phyloP scores from a whole-genome alignment of 1,139 yeast species.

The Nakaseomyces bracarensis region DNA sequence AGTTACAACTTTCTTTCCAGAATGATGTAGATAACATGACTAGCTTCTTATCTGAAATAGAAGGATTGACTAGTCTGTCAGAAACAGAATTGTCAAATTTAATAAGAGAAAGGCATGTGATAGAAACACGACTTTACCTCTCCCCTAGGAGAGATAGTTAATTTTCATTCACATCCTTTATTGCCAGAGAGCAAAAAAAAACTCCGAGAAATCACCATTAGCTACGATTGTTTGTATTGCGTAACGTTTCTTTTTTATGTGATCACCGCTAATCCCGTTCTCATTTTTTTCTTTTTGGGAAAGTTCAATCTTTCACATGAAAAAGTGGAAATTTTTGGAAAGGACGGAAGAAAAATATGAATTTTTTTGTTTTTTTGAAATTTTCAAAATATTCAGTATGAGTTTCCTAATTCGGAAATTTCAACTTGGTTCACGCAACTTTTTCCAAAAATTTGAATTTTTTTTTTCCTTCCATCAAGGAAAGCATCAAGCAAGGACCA shows the following conservation, averaged over 20 bases:
- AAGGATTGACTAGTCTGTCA: constrained; percentile 31
- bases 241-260: too few species aligned
- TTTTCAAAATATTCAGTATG: not conserved
- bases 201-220: constrained; percentile 1
- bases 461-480: not conserved
- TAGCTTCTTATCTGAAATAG: constrained; percentile 30
- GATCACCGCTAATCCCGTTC: too few species aligned
- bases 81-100: constrained; percentile 29
- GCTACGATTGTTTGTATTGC: not conserved
- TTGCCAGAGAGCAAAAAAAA: not conserved
- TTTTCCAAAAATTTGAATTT: not conserved
- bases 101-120: constrained; percentile 21
- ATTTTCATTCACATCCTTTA: not conserved
- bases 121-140: too few species aligned
- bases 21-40: constrained; percentile 33
- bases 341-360: too few species aligned
- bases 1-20: constrained; percentile 31
- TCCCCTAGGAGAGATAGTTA: not conserved
- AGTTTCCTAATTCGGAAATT: constrained; percentile 1
- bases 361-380: constrained; percentile 7
- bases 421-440: not conserved
- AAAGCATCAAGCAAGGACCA: too few species aligned
- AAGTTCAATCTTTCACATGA: too few species aligned
- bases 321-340: too few species aligned
- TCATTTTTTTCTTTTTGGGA: too few species aligned